phyloP scores from a whole-genome alignment of 768 basidiomycete genomes.

The Serpula lacrymans region DNA sequence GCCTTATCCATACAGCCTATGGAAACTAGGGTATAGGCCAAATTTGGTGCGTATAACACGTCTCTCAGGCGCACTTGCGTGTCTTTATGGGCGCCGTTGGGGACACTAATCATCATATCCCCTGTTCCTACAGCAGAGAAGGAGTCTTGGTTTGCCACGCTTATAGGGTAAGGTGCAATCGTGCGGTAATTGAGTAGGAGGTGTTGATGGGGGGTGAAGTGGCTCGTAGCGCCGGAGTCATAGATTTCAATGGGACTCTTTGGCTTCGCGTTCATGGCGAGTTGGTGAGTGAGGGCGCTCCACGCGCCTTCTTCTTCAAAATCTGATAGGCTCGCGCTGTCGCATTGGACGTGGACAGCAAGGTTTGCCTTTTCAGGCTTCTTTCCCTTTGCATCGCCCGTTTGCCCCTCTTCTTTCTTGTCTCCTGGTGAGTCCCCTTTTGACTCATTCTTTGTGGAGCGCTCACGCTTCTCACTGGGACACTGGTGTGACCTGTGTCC shows the following conservation, averaged over 20 bases:
- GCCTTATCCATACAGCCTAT: conserved; percentile 33
- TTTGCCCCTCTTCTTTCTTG: too few relatives aligned
- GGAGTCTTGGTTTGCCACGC: conserved; percentile 16
- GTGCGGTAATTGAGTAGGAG: conserved; percentile 19
- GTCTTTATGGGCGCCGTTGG: conserved; percentile 18
- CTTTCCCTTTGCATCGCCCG: too few relatives aligned
- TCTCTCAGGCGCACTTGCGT: conserved; percentile 25
- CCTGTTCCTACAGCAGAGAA: conserved; percentile 20
- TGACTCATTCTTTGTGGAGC: too few relatives aligned
- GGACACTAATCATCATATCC: conserved; percentile 16
- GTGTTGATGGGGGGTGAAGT: conserved; percentile 28
- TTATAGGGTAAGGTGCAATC: conserved; percentile 20
- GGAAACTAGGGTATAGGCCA: conserved; percentile 36
- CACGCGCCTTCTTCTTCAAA: too few relatives aligned
- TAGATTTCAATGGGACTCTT: conserved; percentile 17
- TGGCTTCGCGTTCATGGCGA: too few relatives aligned
- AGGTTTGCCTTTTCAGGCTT: too few relatives aligned
- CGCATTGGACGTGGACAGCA: too few relatives aligned
- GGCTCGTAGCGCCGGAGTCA: conserved; percentile 29
- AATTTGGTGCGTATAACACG: conserved; percentile 35
- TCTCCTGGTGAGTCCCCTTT: too few relatives aligned
- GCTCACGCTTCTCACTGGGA: too few relatives aligned
- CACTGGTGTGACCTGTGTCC: conserved; percentile 25
- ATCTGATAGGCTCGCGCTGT: too few relatives aligned
- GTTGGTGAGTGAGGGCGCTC: too few relatives aligned